Base-by-base conservation (phyloP, 2,329 filamentous ascomycete species). In the Stachybotrys echinatus region DNA sequence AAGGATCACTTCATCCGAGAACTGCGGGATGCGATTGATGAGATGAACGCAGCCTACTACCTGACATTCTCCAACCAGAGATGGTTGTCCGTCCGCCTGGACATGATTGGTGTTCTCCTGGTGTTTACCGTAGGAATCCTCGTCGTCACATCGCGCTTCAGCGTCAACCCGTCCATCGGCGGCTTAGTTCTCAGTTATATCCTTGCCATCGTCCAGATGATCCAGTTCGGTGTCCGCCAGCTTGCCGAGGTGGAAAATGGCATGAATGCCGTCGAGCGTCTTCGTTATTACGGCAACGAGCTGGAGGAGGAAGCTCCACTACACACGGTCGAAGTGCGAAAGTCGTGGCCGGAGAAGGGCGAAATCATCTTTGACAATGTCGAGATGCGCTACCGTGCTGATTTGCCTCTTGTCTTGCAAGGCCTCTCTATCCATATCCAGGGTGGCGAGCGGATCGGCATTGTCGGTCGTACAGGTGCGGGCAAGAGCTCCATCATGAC, bases 191-290 rank as follows among this genome's bases (percentile, higher is more conserved):
- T 99, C 20, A 94, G 88, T 44, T 97, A 97, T 68, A 95, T 97
- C 62, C 78, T 99, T 18, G 81, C 87, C 14, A 95, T 96, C 61
- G 91, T 95, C 18, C 89, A 95, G 67, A 91, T 96, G 87, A 86
- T 97, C 56, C 92, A 96, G 64, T 96, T 96, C 68, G 92, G 90
- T 1, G 89, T 97, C 18, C 83, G 94, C 18, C 92, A 97, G 69
- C 77, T 96, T 7, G 92, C 92, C 22, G 92, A 96, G 67, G 90
- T 97, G 8, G 92, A 97, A 68, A 97, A 96, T 70, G 90, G 92
- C 63, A 97, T 97, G 92, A 97, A 96, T 66, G 86, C 92, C 0
- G 94, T 95, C 0, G 92, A 97, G 70, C 86, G 94, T 46, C 76
- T 97, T 31, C 84, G 91, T 65, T 90, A 95, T 72, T 97, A 97